phyloP scores from a whole-genome alignment of 371 early-diverging fungal species.

The Mucor sp. region DNA sequence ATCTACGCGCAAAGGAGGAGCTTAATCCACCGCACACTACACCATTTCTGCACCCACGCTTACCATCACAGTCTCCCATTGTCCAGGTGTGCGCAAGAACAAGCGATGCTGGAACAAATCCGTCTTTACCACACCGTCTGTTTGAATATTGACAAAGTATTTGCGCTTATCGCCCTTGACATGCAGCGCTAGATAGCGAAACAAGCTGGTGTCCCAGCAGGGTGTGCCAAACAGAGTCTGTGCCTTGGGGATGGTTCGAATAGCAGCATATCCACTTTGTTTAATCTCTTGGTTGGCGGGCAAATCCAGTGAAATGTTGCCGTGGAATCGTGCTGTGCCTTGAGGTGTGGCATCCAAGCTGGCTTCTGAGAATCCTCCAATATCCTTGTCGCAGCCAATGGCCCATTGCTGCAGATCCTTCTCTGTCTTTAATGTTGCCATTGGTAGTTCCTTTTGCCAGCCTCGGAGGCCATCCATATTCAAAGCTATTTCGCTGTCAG shows the following conservation, averaged over 20 bases:
- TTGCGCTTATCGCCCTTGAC: constrained; percentile 79
- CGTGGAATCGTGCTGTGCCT: constrained; percentile 73
- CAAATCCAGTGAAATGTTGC: constrained; percentile 76
- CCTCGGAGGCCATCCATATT: constrained; percentile 49
- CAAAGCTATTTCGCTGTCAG: constrained; percentile 24
- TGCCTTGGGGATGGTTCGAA: constrained; percentile 60
- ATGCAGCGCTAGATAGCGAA: constrained; percentile 80
- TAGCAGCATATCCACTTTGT: constrained; percentile 90
- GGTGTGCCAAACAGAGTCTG: constrained; percentile 72
- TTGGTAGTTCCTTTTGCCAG: constrained; percentile 72
- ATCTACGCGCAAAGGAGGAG: constrained; percentile 52
- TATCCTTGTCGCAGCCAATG: constrained; percentile 88
- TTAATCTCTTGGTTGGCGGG: constrained; percentile 75
- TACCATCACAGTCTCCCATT: constrained; percentile 91
- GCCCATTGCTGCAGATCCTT: constrained; percentile 74
- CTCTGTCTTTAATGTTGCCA: constrained; percentile 62
- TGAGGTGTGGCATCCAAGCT: constrained; percentile 60
- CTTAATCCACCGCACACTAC: no score
- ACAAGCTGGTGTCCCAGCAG: constrained; percentile 84
- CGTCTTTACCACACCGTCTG: constrained; percentile 78
- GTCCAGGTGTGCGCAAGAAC: constrained; percentile 80
- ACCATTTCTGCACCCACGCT: no score
- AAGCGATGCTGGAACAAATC: constrained; percentile 93
- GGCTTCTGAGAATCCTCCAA: constrained; percentile 79
- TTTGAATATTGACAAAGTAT: constrained; percentile 91